Base-by-base conservation (phyloP, 768 basidiomycete genomes). In the Pluteus cervinus region DNA sequence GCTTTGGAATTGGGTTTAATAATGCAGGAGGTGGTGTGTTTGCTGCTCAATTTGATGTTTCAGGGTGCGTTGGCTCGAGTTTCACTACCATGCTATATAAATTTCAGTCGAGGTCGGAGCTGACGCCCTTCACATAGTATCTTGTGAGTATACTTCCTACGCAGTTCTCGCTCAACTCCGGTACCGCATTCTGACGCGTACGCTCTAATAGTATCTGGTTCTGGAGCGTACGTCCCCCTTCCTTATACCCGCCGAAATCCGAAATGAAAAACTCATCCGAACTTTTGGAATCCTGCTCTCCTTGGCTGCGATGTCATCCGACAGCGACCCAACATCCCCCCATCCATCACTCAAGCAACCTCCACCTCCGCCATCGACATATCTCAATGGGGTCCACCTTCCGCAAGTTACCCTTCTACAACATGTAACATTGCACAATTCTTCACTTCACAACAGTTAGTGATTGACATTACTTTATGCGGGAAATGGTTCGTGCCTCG, bases 21-120 rank as follows among this genome's bases (percentile, higher is more conserved):
- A 56, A 60, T 8, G 71, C 71, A 7, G 81, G 81, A 11, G 88
- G 89, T 17, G 89, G 89, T 10, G 75, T 85, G 8, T 91, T 71
- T 46, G 84, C 85, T 5, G 70, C 80, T 2, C 84, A 87, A 52
- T 75, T 86, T 47, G 84, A 82, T 28, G 58, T 59, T 16, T 48
- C 63, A 21, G 69, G 68, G n/a, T n/a, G n/a, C n/a, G n/a, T n/a
- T n/a, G n/a, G n/a, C n/a, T n/a, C n/a, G n/a, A n/a, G n/a, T n/a
- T n/a, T n/a, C n/a, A n/a, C n/a, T n/a, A n/a, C n/a, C n/a, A n/a
- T n/a, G n/a, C n/a, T n/a, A n/a, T n/a, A n/a, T n/a, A n/a, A n/a
- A n/a, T n/a, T n/a, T n/a, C n/a, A n/a, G n/a, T n/a, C n/a, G n/a
- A n/a, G n/a, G n/a, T n/a, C n/a, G n/a, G n/a, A n/a, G n/a, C n/a